Percentiles rank a stretch among this genome's conserved stretches.
Conservation (phyloP, 768 basidiomycete genomes). For the Hirschioporus abietinus region DNA sequence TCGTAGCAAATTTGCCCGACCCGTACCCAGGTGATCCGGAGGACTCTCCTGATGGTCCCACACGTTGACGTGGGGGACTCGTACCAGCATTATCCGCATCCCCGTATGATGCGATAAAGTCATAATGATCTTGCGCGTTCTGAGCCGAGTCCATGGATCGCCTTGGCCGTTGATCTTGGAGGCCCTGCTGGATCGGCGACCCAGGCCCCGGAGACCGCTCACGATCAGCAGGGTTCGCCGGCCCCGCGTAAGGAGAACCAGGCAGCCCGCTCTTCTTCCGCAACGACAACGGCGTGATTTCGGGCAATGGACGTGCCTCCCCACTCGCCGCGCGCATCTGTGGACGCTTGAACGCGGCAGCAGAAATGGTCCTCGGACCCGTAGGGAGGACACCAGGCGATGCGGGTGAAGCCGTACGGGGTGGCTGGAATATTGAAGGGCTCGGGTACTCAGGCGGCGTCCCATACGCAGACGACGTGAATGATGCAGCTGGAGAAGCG, state of each 20-base stretch:
- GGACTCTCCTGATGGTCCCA: constrained; percentile 7
- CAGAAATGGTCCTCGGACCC: constrained; percentile 56
- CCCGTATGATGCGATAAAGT: constrained; percentile 10
- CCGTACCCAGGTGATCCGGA: constrained; percentile 29
- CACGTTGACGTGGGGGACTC: constrained; percentile 14
- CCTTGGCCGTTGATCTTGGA: constrained; percentile 14
- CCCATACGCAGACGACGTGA: constrained; percentile 29
- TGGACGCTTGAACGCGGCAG: constrained; percentile 67
- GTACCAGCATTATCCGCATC: constrained; percentile 16
- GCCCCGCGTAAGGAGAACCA: constrained; percentile 34
- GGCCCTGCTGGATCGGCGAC: constrained; percentile 12
- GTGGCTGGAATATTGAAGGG: constrained; percentile 28
- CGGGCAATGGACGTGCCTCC: constrained; percentile 17
- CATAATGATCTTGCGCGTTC: constrained; percentile 7
- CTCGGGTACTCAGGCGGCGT: constrained; percentile 44
- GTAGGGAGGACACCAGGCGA: constrained; percentile 24
- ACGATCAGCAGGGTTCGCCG: neutral
- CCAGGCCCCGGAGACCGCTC: constrained; percentile 3
- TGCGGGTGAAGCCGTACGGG: constrained; percentile 15
- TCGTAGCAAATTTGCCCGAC: constrained; percentile 41
- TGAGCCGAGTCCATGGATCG: neutral
- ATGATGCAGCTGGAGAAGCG: constrained; percentile 10
- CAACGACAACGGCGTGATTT: constrained; percentile 41
- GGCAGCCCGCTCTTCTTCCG: constrained; percentile 43
- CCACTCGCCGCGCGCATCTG: constrained; percentile 28